Base-by-base conservation (phyloP, 148 eudicot species). In the Camellia lanceoleosa region DNA sequence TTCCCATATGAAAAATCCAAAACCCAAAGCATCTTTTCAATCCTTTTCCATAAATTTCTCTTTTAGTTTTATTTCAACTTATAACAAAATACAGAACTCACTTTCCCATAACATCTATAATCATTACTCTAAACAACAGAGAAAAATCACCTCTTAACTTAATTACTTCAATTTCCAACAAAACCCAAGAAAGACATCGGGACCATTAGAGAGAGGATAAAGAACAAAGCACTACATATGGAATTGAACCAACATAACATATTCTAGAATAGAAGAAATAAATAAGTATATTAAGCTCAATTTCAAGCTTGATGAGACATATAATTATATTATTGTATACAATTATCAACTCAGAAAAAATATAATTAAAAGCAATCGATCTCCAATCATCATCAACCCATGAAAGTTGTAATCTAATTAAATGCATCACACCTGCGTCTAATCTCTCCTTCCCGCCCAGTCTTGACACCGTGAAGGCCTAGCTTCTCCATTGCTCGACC, bases 391-490 rank as follows among this genome's bases (percentile, higher is more conserved):
- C 68, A 18, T 6, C 78, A 63, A 75, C 10, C 66, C 4, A 18
- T 6, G 11, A 41, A 52, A 52, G 9, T 72, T 5, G 46, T 1
- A 4, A 55, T 42, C 59, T 56, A 80, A 60, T 94, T 94, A 63
- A 92, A 87, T 14, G 90, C 89, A 76, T 94, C 98, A 78, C 98
- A 94, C 78, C 98, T 84, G 56, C 84, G 89, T 83, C 98, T 80
- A 73, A 94, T 83, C 84, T 94, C 95, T 3, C 98, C 98, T 7
- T 61, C 51, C n/a, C 78, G 44, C 0, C 93, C 95, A 10, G 81
- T 84, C 82, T 91, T 92, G n/a, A 94, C 89, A 1, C 94, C 93
- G 59, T 85, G 55, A 1, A 89, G 77, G 41, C 95, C 84, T 74
- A 94, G 85, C 82, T 92, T 94, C 91, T 89, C 86, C 94, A 92